Percentiles rank a stretch among this genome's conserved stretches.
These are phyloP conservation scores for Botrytis hyacinthi DNA, from an alignment of 2,329 filamentous ascomycete species.

Conservation along the genomic window DNA sequence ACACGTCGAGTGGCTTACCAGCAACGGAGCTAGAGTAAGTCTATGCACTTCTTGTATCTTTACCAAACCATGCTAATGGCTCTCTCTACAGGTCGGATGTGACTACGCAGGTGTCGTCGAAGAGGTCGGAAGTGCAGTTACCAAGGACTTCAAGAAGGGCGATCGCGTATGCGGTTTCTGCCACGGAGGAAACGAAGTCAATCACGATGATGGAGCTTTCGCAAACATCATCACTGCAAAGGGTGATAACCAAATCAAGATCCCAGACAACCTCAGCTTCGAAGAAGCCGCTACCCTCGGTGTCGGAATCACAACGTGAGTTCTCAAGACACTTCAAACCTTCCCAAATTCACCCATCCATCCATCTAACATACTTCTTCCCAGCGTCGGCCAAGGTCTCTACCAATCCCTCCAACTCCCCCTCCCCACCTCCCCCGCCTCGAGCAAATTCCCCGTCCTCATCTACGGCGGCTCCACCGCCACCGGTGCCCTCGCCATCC, in stretches of 20 bases:
- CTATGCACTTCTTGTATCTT: not conserved
- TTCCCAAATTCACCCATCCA: not conserved
- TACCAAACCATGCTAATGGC: not conserved
- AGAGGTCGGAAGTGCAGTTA: constrained; percentile 46
- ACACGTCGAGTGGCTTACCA: constrained; percentile 32
- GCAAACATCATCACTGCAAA: constrained; percentile 36
- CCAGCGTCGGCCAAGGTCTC: constrained; percentile 48
- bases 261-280: constrained; percentile 47
- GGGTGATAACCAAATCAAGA: constrained; percentile 44
- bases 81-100: constrained; percentile 39
- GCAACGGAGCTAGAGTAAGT: constrained; percentile 28
- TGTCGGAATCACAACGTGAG: constrained; percentile 32
- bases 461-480: constrained; percentile 53
- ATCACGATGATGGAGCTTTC: constrained; percentile 46
- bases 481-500: constrained; percentile 50
- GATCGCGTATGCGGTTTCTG: constrained; percentile 47
- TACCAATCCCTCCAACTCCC: constrained; percentile 48
- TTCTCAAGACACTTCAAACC: constrained; percentile 18
- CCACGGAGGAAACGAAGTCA: constrained; percentile 42
- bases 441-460: constrained; percentile 44
- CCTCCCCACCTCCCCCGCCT: constrained; percentile 44
- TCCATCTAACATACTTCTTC: constrained; percentile 29
- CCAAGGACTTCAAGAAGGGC: constrained; percentile 46
- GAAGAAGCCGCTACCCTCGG: constrained; percentile 45
- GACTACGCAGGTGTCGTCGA: constrained; percentile 50